Conservation (phyloP, 2,329 filamentous ascomycete genomes). For the Endoconidiophora laricicola region DNA sequence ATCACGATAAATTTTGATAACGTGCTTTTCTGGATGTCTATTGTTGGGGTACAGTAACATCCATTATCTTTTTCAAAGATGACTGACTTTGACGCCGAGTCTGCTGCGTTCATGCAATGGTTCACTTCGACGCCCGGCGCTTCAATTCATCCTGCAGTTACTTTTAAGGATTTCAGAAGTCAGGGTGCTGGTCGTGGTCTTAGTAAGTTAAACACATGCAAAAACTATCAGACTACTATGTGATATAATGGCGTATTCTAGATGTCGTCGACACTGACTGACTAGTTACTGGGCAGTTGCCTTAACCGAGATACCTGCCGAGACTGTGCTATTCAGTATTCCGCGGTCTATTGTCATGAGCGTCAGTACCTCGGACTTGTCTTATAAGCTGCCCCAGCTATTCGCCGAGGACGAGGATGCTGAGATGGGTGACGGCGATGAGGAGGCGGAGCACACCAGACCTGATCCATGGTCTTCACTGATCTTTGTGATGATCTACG, state of each 20-base stretch:
- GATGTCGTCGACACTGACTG: background rate
- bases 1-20: no score
- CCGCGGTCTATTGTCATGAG: conserved; percentile 57
- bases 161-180: conserved; percentile 34
- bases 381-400: conserved; percentile 36
- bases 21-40: no score
- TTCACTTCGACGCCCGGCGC: conserved; percentile 35
- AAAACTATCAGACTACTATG: no score
- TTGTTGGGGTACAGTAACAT: no score
- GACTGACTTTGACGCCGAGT: conserved; percentile 27
- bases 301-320: conserved; percentile 48
- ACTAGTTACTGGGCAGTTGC: conserved; percentile 38
- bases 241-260: no score
- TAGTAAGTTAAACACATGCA: conserved; percentile 22
- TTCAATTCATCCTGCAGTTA: conserved; percentile 34
- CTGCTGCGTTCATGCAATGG: conserved; percentile 34
- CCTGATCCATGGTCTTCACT: conserved; percentile 39
- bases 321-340: conserved; percentile 67
- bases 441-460: conserved; percentile 20
- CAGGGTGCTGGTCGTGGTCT: conserved; percentile 38
- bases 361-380: conserved; percentile 53
- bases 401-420: conserved; percentile 25
- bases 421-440: conserved; percentile 20
- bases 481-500: conserved; percentile 70
- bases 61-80: conserved; percentile 14